Percentiles rank a stretch among this genome's conserved stretches.
Evolutionary conservation across 2,329 filamentous ascomycete genomes (phyloP).

Genomic region (Aureobasidium sp.): DNA sequence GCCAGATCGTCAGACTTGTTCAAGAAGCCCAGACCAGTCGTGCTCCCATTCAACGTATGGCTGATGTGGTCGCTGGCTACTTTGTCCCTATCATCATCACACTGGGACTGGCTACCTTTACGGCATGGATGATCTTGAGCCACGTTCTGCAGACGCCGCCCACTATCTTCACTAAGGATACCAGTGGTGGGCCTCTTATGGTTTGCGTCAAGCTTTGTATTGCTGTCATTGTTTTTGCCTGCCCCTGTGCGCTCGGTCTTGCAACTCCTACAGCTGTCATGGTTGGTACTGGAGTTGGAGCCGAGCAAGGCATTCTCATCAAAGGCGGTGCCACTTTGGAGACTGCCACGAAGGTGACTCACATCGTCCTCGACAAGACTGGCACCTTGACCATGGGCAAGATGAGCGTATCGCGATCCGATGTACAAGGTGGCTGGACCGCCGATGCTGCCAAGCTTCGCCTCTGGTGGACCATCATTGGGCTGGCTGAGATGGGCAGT

Average conservation of each 20-base stretch:
- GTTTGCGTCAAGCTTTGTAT: conserved; percentile 97
- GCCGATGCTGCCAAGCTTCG: conserved; percentile 57
- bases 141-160: conserved; percentile 79
- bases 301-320: conserved; percentile 93
- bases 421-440: conserved; percentile 60
- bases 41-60: conserved; percentile 88
- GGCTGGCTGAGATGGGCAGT: conserved; percentile 89
- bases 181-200: conserved; percentile 87
- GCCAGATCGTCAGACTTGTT: conserved; percentile 96
- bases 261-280: conserved; percentile 96
- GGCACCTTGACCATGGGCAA: conserved; percentile 90
- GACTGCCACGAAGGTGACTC: conserved; percentile 78
- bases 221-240: conserved; percentile 96
- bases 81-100: conserved; percentile 86
- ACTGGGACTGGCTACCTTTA: conserved; percentile 76
- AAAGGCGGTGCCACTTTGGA: conserved; percentile 92
- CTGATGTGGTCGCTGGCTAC: conserved; percentile 83
- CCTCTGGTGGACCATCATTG: conserved; percentile 93
- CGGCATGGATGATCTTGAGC: conserved; percentile 89
- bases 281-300: conserved; percentile 96
- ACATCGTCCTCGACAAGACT: conserved; percentile 92
- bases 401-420: conserved; percentile 77
- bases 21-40: conserved; percentile 93
- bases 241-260: conserved; percentile 90
- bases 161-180: conserved; percentile 70